These are phyloP conservation scores for Hydnum rufescens DNA, from an alignment of 768 basidiomycete species.

Conservation along the genomic window DNA sequence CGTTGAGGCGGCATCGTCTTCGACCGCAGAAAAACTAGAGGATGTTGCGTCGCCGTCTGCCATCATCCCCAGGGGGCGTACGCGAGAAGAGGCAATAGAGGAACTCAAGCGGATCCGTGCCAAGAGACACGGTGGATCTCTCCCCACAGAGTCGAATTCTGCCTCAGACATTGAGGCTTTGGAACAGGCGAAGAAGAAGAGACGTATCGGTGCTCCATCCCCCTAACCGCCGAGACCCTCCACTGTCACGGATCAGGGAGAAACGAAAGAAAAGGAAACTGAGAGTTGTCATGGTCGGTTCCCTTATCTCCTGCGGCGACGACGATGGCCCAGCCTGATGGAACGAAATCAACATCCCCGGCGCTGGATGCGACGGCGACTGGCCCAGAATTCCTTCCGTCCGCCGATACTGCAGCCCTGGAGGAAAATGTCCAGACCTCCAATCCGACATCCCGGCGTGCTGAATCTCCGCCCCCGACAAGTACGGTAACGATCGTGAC, in stretches of 20 bases:
- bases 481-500: background rate
- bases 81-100: slow-evolving; percentile 54
- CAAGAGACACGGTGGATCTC: slow-evolving; percentile 14
- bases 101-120: slow-evolving; percentile 50
- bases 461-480: slow-evolving; percentile 5
- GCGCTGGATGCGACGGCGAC: too few species aligned
- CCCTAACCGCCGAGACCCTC: background rate
- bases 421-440: background rate
- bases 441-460: background rate
- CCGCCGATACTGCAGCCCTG: background rate
- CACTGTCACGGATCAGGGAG: background rate
- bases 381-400: too few species aligned
- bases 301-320: slow-evolving; percentile 3
- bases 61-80: slow-evolving; percentile 37
- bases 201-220: slow-evolving; percentile 13
- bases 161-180: slow-evolving; percentile 12
- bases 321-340: background rate
- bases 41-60: slow-evolving; percentile 9
- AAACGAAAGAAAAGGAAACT: background rate
- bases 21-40: slow-evolving; percentile 6
- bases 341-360: too few species aligned
- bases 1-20: slow-evolving; percentile 22
- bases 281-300: background rate
- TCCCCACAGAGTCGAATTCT: slow-evolving; percentile 8
- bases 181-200: slow-evolving; percentile 20